Evolutionary conservation across 2,329 filamentous ascomycete genomes (phyloP), one percentile per base, ranked within the genome.

Genomic region (Fusarium sp.): DNA sequence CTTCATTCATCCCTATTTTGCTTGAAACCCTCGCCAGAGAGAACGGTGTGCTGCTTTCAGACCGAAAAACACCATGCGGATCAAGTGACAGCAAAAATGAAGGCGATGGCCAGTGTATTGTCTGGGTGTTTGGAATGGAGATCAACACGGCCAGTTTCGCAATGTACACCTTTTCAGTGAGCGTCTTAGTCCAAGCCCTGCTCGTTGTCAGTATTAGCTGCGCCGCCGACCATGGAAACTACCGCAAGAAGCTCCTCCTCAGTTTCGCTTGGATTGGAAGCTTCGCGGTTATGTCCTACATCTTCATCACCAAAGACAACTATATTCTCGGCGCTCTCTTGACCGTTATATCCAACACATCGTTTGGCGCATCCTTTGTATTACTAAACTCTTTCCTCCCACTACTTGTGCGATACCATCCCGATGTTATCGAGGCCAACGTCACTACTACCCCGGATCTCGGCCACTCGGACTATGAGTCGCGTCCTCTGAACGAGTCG

Each of bases 121-220:
- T 98, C 62, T 88, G 91, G 69, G 84, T 98, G 7, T 82, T 97
- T 25, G 95, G 95, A 8, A 79, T 92, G 63, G 91, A 97, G 75
- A 91, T 99, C 81, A 98, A 98, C 80, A 98, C 95, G 1, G 94
- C 95, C 37, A 97, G 93, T 79, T 98, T 98, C 79, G 95, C 94
- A 78, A 97, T 98, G 93, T 98, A 98, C 81, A 98, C 94, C 3
- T 99, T 99, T 80, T 97, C 94, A 61, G 84, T 97, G 75, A 97
- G 93, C 77, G 96, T 99, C 3, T 80, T 98, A 21, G 80, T 98
- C 13, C 96, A 99, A 79, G 92, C 94, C 2, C 81, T 98, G 28
- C 83, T 98, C 30, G 97, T 99, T 44, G 93, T 99, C 69, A 97
- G 94, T 76, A 97, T 99, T 85, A 97, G 94, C 76, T 96, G 93